These are phyloP conservation scores for Leonotis leonurus DNA, from an alignment of 257 asterid species.

Conservation along the genomic window DNA sequence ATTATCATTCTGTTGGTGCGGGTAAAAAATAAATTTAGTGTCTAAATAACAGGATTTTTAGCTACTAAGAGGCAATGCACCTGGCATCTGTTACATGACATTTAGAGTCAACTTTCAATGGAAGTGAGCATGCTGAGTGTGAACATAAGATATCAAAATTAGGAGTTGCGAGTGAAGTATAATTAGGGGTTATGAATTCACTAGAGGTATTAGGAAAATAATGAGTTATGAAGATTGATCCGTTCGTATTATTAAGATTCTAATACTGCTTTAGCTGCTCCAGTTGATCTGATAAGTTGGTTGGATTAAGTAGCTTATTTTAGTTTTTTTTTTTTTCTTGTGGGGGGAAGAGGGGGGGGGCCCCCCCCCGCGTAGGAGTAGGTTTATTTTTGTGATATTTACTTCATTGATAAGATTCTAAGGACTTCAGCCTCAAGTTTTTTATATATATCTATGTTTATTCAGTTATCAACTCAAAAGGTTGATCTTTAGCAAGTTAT, in stretches of 20 bases:
- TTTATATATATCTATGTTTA: background rate
- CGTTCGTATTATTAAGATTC: too few species aligned
- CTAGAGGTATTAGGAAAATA: background rate
- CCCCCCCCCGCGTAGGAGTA: too few species aligned
- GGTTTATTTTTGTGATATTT: background rate
- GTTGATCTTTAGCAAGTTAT: background rate
- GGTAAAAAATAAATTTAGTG: background rate
- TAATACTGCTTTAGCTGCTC: too few species aligned
- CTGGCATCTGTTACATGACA: background rate
- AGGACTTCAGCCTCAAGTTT: too few species aligned
- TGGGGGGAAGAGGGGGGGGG: too few species aligned
- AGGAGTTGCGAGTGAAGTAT: background rate
- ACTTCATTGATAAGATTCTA: too few species aligned
- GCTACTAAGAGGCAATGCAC: background rate
- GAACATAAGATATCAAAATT: background rate
- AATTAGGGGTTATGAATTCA: background rate
- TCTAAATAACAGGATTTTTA: background rate
- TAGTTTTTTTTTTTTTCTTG: too few species aligned
- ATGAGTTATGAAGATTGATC: too few species aligned
- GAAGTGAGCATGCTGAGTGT: background rate
- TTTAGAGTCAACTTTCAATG: background rate
- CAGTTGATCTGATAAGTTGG: too few species aligned
- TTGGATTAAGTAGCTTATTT: background rate
- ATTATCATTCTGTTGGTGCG: background rate
- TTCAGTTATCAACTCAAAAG: background rate